Conservation (phyloP, 768 basidiomycete genomes). For the Tephrocybe sp. region DNA sequence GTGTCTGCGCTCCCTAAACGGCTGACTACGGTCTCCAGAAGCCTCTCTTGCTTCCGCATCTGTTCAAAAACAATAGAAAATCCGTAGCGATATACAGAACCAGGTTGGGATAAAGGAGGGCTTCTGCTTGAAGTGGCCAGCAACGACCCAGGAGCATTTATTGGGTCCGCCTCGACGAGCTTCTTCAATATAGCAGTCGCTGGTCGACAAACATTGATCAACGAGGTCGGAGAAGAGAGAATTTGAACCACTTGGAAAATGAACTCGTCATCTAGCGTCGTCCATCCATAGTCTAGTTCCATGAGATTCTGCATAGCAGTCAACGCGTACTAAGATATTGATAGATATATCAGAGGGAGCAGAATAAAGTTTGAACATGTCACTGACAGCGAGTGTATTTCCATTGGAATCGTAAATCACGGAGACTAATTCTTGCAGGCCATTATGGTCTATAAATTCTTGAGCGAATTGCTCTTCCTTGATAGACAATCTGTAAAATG, state of each 20-base stretch:
- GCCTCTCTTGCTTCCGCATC: conserved; percentile 67
- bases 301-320: conserved; percentile 85
- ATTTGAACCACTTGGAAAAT: conserved; percentile 77
- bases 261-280: conserved; percentile 65
- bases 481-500: conserved; percentile 2
- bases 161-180: conserved; percentile 83
- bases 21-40: conserved; percentile 81
- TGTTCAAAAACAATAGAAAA: conserved; percentile 80
- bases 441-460: conserved; percentile 73
- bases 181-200: conserved; percentile 88
- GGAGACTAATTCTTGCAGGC: conserved; percentile 66
- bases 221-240: conserved; percentile 68
- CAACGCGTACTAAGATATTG: conserved; percentile 64
- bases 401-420: conserved; percentile 68
- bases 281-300: conserved; percentile 85
- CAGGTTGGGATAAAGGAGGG: conserved; percentile 52
- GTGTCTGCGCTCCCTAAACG: conserved; percentile 80
- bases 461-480: conserved; percentile 83
- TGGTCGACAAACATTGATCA: conserved; percentile 89
- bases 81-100: conserved; percentile 81
- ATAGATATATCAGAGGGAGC: not conserved
- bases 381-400: conserved; percentile 79
- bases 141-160: conserved; percentile 57
- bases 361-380: not conserved
- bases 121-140: conserved; percentile 58